phyloP scores from a whole-genome alignment of 257 asterid genomes.

The Salvia splendens region DNA sequence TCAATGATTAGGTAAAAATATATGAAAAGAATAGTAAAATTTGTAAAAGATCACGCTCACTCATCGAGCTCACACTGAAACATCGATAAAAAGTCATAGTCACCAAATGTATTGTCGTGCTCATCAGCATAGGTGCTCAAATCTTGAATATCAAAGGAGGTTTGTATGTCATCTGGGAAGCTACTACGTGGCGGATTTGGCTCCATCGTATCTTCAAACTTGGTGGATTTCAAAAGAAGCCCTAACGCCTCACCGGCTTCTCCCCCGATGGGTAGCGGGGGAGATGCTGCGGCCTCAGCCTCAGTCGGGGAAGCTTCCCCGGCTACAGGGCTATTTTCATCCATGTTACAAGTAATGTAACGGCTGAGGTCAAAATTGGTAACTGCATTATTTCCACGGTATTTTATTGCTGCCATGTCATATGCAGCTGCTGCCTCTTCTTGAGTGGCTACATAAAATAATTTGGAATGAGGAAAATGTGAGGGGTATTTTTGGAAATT shows the following conservation, averaged over 20 bases:
- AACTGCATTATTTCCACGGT: constrained; percentile 89
- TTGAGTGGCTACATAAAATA: constrained; percentile 66
- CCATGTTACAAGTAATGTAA: constrained; percentile 41
- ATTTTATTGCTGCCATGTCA: constrained; percentile 94
- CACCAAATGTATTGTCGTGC: constrained; percentile 65
- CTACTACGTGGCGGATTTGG: constrained; percentile 56
- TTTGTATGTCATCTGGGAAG: constrained; percentile 92
- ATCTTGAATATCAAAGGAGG: constrained; percentile 82
- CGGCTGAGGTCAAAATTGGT: constrained; percentile 92
- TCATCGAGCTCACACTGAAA: constrained; percentile 66
- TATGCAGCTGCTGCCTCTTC: constrained; percentile 98
- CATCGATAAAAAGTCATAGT: constrained; percentile 54
- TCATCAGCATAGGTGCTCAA: constrained; percentile 58
- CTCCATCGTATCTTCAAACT: constrained; percentile 66
- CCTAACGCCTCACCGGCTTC: constrained; percentile 54
- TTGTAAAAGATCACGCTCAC: constrained; percentile 1
- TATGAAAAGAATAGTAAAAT: neutral
- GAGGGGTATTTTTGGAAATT: constrained; percentile 26
- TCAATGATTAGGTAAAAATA: neutral
- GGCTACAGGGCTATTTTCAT: constrained; percentile 20
- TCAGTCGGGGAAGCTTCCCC: constrained; percentile 39
- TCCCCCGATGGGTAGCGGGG: constrained; percentile 26
- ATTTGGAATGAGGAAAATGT: neutral
- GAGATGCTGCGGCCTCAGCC: constrained; percentile 21
- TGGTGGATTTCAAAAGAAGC: constrained; percentile 59